Evolutionary conservation across 495 filamentous ascomycete genomes (phyloP), one percentile per base, ranked within the genome.

Genomic region (Xylaria grammica): DNA sequence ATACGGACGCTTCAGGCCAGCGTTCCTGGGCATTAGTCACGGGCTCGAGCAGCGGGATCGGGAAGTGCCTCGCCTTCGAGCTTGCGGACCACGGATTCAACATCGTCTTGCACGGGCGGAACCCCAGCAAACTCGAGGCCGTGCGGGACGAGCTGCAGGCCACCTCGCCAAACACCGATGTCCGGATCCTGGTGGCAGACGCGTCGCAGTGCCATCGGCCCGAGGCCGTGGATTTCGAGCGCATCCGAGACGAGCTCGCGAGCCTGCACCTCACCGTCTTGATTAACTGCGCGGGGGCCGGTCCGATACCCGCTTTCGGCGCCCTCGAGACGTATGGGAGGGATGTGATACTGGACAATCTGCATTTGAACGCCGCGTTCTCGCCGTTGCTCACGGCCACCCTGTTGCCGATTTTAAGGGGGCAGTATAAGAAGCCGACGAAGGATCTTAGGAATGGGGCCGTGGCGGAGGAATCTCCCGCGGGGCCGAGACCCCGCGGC

Each of bases 11-110:
- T 22, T 36, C 49, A 11, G 60, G 50, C 20, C 34, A 44, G 45
- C 45, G 34, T 13, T 56, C 77, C 17, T 89, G 85, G 85, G 87
- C 85, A 5, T 71, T 89, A 8, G 77, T 89, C 8, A 89, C 87
- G 0, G 87, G 87, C 15, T 78, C 84, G 10, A 85, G 76, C 42
- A 84, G 84, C 49, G 87, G 86, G 4, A 88, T 90, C 36, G 87
- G 87, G n/a, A 77, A 76, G 38, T 76, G 72, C 0, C 75, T 86
- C 46, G 72, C 75, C 17, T 67, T 80, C 36, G 82, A 86, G 62
- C 78, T 87, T 49, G 83, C 82, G n/a, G 48, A 42, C 0, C 67
- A 72, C 15, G 86, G 86, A 26, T 88, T 88, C 78, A 85, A 85
- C 64, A 80, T 87, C 17, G 72, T 86, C 5, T 62, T 88, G 8